Base-by-base conservation (phyloP, 495 filamentous ascomycete species). In the Aspergillus sclerotioniger region DNA sequence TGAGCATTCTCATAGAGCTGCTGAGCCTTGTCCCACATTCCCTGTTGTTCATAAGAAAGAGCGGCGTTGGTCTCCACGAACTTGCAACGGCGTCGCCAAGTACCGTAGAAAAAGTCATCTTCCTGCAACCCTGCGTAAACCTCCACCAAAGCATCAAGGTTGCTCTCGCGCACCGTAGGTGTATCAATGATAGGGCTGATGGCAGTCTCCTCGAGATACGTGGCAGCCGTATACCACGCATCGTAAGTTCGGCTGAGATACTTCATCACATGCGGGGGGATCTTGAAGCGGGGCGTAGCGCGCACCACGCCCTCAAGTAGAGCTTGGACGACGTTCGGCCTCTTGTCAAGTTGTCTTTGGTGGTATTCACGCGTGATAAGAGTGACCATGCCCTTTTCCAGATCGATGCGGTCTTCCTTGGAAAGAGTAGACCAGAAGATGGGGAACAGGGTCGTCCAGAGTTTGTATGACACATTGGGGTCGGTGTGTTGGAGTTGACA, bases 21-120 rank as follows among this genome's bases (percentile, higher is more conserved):
- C 71, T 98, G 95, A 12, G 95, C 90, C 67, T 96, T 96, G 61
- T 97, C 94, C 94, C 95, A 99, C 88, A 97, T 96, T 21, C 95
- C 95, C 64, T 94, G 92, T 67, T 99, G 95, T 73, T 99, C 95
- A 63, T 96, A 99, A 0, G 95, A 99, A 8, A 99, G 75, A 0
- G 92, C 95, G 21, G 93, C 88, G 63, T 98, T 99, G 10, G 93
- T 97, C 74, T 98, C 95, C 6, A 97, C 86, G 65, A 94, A 99
- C 63, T 94, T 89, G 67, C 90, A 95, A 39, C 95, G 87, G 41
- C 95, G 87, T 54, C 95, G 87, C 95, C 95, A 99, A 15, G 92
- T 93, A 5, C 95, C 95, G 57, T 98, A 98, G 76, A 97, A 99
- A 50, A 99, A 81, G 67, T 99, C 95, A 50, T 97, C 92, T 67